phyloP scores from a whole-genome alignment of 306 rosid genomes.

The Medicago truncatula region DNA sequence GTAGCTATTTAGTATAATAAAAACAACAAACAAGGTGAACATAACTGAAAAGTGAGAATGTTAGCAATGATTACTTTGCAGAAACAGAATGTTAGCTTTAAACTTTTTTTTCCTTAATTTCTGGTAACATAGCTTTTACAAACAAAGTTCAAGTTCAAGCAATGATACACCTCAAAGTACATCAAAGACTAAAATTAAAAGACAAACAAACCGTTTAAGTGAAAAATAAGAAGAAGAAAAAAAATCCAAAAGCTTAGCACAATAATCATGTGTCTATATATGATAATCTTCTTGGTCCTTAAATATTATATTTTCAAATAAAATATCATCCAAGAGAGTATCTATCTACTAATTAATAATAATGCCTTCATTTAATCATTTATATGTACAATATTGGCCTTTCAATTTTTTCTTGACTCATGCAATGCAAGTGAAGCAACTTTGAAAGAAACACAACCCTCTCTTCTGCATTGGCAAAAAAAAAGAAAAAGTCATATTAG shows the following conservation, averaged over 20 bases:
- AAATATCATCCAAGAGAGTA: constrained; percentile 40
- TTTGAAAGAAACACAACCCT: constrained; percentile 67
- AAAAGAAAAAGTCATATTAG: constrained; percentile 1
- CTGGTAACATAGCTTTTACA: constrained; percentile 20
- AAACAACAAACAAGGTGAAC: too few species aligned
- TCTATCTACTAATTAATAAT: constrained; percentile 15
- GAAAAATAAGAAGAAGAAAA: constrained; percentile 5
- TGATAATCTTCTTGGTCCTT: constrained; percentile 27
- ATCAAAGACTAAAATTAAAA: constrained; percentile 25
- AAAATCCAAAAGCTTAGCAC: constrained; percentile 19
- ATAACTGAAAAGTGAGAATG: neutral
- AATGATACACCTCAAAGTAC: constrained; percentile 37
- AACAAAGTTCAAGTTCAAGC: constrained; percentile 20
- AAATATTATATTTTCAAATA: constrained; percentile 12
- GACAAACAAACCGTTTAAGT: constrained; percentile 28
- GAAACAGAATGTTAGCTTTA: neutral
- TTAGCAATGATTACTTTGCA: neutral
- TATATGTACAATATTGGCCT: constrained; percentile 48
- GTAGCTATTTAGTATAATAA: neutral
- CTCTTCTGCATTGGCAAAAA: constrained; percentile 63
- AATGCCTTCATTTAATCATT: constrained; percentile 21
- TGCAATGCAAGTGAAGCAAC: constrained; percentile 76
- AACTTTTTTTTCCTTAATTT: constrained; percentile 16
- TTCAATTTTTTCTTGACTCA: constrained; percentile 47
- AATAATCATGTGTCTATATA: constrained; percentile 22